These are phyloP conservation scores for Elongisporangium anandrum DNA, from an alignment of 352 stramenopile genomes.

Conservation along the genomic window DNA sequence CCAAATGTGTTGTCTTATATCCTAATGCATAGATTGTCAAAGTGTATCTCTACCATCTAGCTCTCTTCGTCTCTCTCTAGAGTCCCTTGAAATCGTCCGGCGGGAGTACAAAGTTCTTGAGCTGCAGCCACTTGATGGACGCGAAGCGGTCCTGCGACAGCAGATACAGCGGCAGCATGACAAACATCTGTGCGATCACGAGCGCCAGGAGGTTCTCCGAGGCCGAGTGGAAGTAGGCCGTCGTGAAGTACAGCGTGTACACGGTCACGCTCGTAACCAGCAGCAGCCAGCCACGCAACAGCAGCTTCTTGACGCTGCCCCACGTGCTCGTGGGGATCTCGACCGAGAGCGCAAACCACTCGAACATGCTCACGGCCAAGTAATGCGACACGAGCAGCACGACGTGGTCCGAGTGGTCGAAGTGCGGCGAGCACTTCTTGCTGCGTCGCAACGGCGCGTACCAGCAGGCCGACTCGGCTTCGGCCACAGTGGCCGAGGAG, in stretches of 20 bases:
- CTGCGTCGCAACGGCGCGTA: slow-evolving; percentile 52
- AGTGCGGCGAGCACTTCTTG: slow-evolving; percentile 40
- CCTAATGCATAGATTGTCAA: too few relatives aligned
- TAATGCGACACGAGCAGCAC: slow-evolving; percentile 74
- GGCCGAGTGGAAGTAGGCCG: slow-evolving; percentile 63
- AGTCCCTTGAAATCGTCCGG: slow-evolving; percentile 27
- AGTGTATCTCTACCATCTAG: too few relatives aligned
- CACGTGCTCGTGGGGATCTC: slow-evolving; percentile 22
- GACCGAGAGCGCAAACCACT: slow-evolving; percentile 65
- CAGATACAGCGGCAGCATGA: slow-evolving; percentile 65
- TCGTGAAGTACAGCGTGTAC: slow-evolving; percentile 71
- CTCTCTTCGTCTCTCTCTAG: background rate
- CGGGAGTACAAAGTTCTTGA: slow-evolving; percentile 59
- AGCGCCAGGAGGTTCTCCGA: slow-evolving; percentile 62
- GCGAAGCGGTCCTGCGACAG: slow-evolving; percentile 60
- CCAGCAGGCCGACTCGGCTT: slow-evolving; percentile 30
- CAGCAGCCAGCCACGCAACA: slow-evolving; percentile 43
- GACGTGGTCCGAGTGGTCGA: slow-evolving; percentile 80
- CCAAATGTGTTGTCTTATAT: too few relatives aligned
- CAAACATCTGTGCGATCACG: slow-evolving; percentile 40
- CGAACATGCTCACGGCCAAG: slow-evolving; percentile 61
- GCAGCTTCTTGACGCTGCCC: slow-evolving; percentile 39
- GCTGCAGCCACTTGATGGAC: slow-evolving; percentile 32
- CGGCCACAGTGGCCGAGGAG: slow-evolving; percentile 8
- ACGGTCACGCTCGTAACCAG: slow-evolving; percentile 23